Percentiles rank a stretch among this genome's conserved stretches.
Conservation (phyloP, 1,139 yeast species). For the Lodderomyces margitis region DNA sequence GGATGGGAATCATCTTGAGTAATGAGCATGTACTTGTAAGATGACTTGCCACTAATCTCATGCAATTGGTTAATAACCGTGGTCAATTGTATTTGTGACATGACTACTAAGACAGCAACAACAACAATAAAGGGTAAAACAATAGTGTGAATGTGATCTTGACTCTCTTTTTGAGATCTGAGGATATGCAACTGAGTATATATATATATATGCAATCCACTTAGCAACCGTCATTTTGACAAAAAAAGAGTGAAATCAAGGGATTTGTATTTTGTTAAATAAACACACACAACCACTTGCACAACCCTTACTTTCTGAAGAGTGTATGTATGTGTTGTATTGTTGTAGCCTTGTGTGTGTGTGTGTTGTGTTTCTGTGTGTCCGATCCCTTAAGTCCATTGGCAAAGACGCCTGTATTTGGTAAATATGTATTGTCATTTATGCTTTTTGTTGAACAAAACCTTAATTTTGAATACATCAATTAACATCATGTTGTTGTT, state of each 20-base stretch:
- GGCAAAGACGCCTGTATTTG: no score
- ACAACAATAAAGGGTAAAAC: no score
- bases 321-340: not conserved
- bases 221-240: no score
- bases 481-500: no score
- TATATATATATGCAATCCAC: no score
- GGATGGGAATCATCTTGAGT: slow-evolving; percentile 10
- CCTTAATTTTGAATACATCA: not conserved
- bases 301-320: no score
- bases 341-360: not conserved
- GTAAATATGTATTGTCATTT: not conserved
- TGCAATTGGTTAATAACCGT: slow-evolving; percentile 3
- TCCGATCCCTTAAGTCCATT: no score
- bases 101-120: not conserved
- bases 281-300: not conserved
- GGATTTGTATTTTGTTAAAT: not conserved
- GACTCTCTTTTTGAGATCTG: no score
- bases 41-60: not conserved
- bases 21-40: slow-evolving; percentile 9
- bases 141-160: no score
- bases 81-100: slow-evolving; percentile 1
- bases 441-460: not conserved
- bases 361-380: no score
- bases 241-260: not conserved
- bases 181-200: no score